Evolutionary conservation across 495 filamentous ascomycete species (phyloP).

Genomic region (Barbatosphaeria neglecta): DNA sequence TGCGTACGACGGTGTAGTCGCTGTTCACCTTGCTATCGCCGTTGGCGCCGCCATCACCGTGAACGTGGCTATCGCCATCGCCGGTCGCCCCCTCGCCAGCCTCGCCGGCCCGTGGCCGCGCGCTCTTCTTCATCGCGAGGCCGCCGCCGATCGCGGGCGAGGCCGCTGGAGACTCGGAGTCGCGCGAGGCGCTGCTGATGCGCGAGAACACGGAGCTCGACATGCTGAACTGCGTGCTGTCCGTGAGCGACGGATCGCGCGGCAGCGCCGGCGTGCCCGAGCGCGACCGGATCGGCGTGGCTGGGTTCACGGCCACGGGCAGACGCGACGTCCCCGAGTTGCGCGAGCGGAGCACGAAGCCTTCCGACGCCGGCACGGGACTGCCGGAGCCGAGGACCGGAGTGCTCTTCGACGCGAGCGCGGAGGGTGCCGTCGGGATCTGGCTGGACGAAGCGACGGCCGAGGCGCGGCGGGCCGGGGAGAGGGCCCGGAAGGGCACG

Average conservation of each 20-base stretch:
- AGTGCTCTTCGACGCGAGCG: slow-evolving; percentile 3
- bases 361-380: slow-evolving; percentile 2
- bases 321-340: slow-evolving; percentile 18
- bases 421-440: no score
- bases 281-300: slow-evolving; percentile 15
- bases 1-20: neutral
- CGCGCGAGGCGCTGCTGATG: slow-evolving; percentile 8
- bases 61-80: neutral
- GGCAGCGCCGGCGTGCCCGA: slow-evolving; percentile 11
- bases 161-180: slow-evolving; percentile 10
- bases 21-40: neutral
- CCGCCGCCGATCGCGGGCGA: slow-evolving; percentile 10
- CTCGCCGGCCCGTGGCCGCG: neutral
- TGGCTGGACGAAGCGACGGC: no score
- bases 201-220: slow-evolving; percentile 18
- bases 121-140: neutral
- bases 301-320: slow-evolving; percentile 14
- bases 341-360: slow-evolving; percentile 14
- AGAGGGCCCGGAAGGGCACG: no score
- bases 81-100: neutral
- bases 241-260: slow-evolving; percentile 19
- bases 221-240: slow-evolving; percentile 24
- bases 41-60: no score
- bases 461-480: no score
- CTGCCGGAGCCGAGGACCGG: slow-evolving; percentile 4